These are phyloP conservation scores for Didymosphaeria variabile DNA, from an alignment of 2,329 filamentous ascomycete genomes.

Conservation along the genomic window DNA sequence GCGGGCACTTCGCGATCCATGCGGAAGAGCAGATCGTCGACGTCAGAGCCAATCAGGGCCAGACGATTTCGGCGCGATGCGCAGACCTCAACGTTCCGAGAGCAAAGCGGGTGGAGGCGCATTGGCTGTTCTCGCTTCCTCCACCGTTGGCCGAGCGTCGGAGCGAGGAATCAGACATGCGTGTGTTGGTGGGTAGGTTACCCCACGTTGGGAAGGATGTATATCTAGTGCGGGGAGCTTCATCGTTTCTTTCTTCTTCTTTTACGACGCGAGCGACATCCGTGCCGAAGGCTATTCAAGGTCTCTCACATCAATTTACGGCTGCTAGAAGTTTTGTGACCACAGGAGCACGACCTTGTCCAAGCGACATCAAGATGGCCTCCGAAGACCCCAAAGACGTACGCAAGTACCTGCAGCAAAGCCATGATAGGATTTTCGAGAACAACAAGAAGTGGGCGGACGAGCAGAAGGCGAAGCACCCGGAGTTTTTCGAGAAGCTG, in stretches of 20 bases:
- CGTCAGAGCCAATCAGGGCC: conserved; percentile 27
- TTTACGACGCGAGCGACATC: conserved; percentile 6
- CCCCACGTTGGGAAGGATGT: conserved; percentile 11
- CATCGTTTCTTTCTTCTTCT: neutral
- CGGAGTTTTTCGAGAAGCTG: conserved; percentile 72
- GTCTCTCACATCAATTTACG: neutral
- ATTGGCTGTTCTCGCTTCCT: neutral
- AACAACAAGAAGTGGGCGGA: conserved; percentile 74
- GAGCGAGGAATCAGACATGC: conserved; percentile 1
- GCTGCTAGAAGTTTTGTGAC: neutral
- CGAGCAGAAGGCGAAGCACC: conserved; percentile 66
- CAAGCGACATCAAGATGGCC: conserved; percentile 30
- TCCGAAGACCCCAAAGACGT: conserved; percentile 34
- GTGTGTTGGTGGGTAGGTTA: conserved; percentile 6
- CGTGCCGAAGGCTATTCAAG: no score
- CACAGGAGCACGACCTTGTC: neutral
- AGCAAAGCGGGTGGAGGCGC: conserved; percentile 9
- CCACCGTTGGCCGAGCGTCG: conserved; percentile 8
- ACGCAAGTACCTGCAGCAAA: conserved; percentile 66
- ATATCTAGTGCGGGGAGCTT: neutral
- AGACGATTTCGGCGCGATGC: neutral
- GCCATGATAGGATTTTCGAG: conserved; percentile 73
- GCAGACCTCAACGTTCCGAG: conserved; percentile 22
- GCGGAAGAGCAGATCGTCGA: conserved; percentile 17
- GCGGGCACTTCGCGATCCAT: neutral